Base-by-base conservation (phyloP, 371 early-diverging fungal species). In the Syncephalastrum monosporum region DNA sequence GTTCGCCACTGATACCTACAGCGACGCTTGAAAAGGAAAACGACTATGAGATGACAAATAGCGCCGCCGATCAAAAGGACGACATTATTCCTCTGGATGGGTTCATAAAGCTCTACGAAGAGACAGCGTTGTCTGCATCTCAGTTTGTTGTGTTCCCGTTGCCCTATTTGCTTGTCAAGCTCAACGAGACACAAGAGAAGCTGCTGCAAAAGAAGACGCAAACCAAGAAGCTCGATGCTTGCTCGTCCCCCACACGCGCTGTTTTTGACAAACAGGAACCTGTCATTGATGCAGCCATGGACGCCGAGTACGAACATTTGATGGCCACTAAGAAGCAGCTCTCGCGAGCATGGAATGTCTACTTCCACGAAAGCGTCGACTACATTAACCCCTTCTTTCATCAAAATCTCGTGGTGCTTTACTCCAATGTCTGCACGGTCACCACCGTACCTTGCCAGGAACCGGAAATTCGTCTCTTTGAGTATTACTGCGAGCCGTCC, bases 81-180 rank as follows among this genome's bases (percentile, higher is more conserved):
- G 14, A 47, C 17, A 47, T 25, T 8, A 25, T 46, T 47, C 56
- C 60, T 10, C 60, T 76, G 15, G 59, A 64, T 21, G 55, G 47
- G 29, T 59, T 73, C 23, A 42, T 82, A 1, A 44, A 68, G 44
- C 78, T 77, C 6, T 94, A 86, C 58, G 71, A 84, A 68, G 73
- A 72, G 33, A 89, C 84, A 3, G 82, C 92, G 16, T 67, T 96
- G 13, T 95, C 96, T 0, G 88, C 87, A 4, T 95, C 96, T 0
- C 94, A 94, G 3, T 84, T 85, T 67, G 93, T 96, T 14, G 68
- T 69, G 10, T 91, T 93, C 53, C 88, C 93, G 5, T 87, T 88
- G 5, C 97, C 97, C 2, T 94, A 91, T 67, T 62, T 93, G 14
- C 69, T 97, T 46, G 69, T 76, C 13, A 69, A 78, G 23, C 75